Evolutionary conservation across 2,329 filamentous ascomycete species (phyloP).

Genomic region (Madurella mycetomatis): DNA sequence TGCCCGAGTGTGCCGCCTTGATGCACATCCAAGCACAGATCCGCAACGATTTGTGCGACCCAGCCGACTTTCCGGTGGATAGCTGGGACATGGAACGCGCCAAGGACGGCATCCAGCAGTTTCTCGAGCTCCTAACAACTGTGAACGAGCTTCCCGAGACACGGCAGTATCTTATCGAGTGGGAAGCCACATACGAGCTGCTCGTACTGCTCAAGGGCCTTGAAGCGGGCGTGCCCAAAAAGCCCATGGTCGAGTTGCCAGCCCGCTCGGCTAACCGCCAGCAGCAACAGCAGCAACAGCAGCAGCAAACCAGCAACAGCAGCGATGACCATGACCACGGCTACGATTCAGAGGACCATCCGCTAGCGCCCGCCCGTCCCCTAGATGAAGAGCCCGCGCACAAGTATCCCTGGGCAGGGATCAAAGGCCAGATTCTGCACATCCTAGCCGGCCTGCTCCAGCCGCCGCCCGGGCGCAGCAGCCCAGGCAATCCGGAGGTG

Average conservation of each 20-base stretch:
- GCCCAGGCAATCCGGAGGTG: conserved; percentile 65
- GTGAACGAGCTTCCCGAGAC: conserved; percentile 81
- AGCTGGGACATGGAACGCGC: conserved; percentile 97
- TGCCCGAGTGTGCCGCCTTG: conserved; percentile 89
- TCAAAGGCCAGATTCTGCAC: conserved; percentile 89
- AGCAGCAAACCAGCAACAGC: conserved; percentile 2
- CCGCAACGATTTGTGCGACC: conserved; percentile 66
- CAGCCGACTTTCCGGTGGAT: conserved; percentile 88
- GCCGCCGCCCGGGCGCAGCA: conserved; percentile 61
- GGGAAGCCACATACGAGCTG: conserved; percentile 86
- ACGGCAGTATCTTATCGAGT: conserved; percentile 80
- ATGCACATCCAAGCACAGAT: conserved; percentile 93
- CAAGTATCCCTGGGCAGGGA: conserved; percentile 64
- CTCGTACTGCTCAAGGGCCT: conserved; percentile 82
- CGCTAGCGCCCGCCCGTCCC: conserved; percentile 42
- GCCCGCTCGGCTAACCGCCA: conserved; percentile 33
- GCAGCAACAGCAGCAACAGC: conserved; percentile 12
- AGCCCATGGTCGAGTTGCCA: conserved; percentile 55
- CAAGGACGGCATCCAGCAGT: conserved; percentile 90
- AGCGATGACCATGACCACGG: conserved; percentile 25
- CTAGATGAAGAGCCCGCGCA: conserved; percentile 62
- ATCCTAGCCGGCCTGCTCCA: conserved; percentile 87
- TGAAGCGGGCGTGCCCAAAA: conserved; percentile 82
- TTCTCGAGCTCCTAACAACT: conserved; percentile 88
- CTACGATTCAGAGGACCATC: conserved; percentile 34